A percentile compares a stretch with the other conserved stretches of the same genome.
phyloP scores from a whole-genome alignment of 345 rosid species.

The Dimocarpus longan region DNA sequence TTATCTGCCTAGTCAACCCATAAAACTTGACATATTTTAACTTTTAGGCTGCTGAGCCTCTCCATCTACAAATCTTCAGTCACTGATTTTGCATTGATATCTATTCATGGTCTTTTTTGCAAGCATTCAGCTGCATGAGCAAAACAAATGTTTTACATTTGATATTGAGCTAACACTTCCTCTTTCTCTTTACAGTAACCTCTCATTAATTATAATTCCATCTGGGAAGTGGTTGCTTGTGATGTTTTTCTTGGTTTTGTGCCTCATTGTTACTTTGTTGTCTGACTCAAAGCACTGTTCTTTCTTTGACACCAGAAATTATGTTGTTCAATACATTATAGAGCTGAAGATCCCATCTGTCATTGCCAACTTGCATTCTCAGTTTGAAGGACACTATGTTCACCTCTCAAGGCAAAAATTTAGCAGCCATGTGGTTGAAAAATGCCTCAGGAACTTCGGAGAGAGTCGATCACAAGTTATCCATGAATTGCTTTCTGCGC shows the following conservation, averaged over 20 bases:
- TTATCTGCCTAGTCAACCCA: neutral
- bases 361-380: constrained; percentile 42
- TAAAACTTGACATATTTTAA: neutral
- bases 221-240: neutral
- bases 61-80: neutral
- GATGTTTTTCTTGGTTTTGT: neutral
- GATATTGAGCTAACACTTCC: neutral
- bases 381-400: constrained; percentile 52
- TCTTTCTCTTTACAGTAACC: neutral
- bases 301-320: constrained; percentile 55
- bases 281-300: constrained; percentile 13
- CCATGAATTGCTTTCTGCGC: constrained; percentile 50
- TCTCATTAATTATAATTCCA: neutral
- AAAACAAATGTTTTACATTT: neutral
- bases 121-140: neutral
- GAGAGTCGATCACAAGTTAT: constrained; percentile 58
- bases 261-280: neutral
- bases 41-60: neutral
- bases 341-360: constrained; percentile 49
- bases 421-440: constrained; percentile 81
- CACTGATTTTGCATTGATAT: neutral
- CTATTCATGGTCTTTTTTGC: neutral
- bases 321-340: constrained; percentile 71
- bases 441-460: constrained; percentile 52
- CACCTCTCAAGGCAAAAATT: constrained; percentile 70